phyloP scores from a whole-genome alignment of 306 rosid genomes.

The Cicer bijugum region DNA sequence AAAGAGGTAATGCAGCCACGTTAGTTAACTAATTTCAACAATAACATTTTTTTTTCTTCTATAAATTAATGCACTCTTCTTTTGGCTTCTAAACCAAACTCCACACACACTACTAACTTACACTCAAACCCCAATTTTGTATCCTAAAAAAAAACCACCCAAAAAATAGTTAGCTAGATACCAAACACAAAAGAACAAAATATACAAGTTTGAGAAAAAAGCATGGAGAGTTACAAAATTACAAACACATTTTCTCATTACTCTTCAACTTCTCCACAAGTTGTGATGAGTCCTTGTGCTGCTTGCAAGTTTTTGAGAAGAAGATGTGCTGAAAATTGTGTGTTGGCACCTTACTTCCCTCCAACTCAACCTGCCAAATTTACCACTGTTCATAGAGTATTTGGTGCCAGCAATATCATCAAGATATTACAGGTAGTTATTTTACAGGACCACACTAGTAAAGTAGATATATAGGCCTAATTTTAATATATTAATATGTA shows the following conservation, averaged over 20 bases:
- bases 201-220: neutral
- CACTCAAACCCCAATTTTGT: slow-evolving; percentile 4
- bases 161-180: neutral
- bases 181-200: slow-evolving; percentile 38
- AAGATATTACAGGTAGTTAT: slow-evolving; percentile 83
- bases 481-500: no score
- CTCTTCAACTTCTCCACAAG: slow-evolving; percentile 46
- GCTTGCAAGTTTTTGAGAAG: slow-evolving; percentile 87
- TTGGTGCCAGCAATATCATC: slow-evolving; percentile 96
- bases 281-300: slow-evolving; percentile 82
- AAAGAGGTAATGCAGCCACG: slow-evolving; percentile 43
- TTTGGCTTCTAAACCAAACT: slow-evolving; percentile 42
- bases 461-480: neutral
- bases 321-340: slow-evolving; percentile 85
- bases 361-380: slow-evolving; percentile 92
- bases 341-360: slow-evolving; percentile 92
- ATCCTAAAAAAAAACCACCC: neutral
- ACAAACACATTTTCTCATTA: slow-evolving; percentile 32
- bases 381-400: slow-evolving; percentile 87
- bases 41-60: slow-evolving; percentile 37
- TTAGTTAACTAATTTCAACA: slow-evolving; percentile 40
- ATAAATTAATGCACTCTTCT: slow-evolving; percentile 43
- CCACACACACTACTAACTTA: slow-evolving; percentile 39
- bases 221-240: slow-evolving; percentile 53
- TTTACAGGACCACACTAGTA: neutral